Percentiles rank a stretch among this genome's conserved stretches.
Conservation (phyloP, 805 yeast species). For the Wickerhamomyces bovis region DNA sequence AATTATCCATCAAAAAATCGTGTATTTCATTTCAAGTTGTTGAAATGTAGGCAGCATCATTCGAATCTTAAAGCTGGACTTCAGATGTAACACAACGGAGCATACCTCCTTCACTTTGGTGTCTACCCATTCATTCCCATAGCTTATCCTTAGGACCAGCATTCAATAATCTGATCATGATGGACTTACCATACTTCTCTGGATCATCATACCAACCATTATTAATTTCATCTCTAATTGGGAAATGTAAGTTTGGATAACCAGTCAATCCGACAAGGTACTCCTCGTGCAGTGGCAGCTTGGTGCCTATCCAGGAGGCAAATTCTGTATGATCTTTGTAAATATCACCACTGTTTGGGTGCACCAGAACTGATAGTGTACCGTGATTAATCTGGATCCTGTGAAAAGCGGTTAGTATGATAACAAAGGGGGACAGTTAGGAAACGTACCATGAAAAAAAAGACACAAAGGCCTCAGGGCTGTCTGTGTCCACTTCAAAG, state of each 20-base stretch:
- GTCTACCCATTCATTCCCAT: too few species aligned
- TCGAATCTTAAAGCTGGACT: too few species aligned
- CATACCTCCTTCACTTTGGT: too few species aligned
- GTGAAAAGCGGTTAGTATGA: neutral
- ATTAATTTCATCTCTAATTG: slow-evolving; percentile 7
- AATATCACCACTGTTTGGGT: slow-evolving; percentile 39
- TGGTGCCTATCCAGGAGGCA: slow-evolving; percentile 49
- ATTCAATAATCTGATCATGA: slow-evolving; percentile 11
- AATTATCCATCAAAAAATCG: neutral
- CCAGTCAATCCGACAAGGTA: slow-evolving; percentile 1
- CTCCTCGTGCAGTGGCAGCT: slow-evolving; percentile 19
- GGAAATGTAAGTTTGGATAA: slow-evolving; percentile 10
- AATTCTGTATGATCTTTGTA: slow-evolving; percentile 40
- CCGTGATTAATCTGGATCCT: slow-evolving; percentile 44
- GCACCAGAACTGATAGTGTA: slow-evolving; percentile 42
- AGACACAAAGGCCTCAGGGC: slow-evolving; percentile 34
- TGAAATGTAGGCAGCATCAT: too few species aligned
- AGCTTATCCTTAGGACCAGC: slow-evolving; percentile 4
- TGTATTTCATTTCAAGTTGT: too few species aligned
- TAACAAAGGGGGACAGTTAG: neutral
- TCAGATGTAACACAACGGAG: too few species aligned
- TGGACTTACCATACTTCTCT: slow-evolving; percentile 4
- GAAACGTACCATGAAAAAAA: slow-evolving; percentile 34
- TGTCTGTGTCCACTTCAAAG: slow-evolving; percentile 46
- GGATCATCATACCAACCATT: slow-evolving; percentile 10